A percentile compares a stretch with the other conserved stretches of the same genome.
These are phyloP conservation scores for Gossypium australe DNA, from an alignment of 345 rosid species.

Conservation along the genomic window DNA sequence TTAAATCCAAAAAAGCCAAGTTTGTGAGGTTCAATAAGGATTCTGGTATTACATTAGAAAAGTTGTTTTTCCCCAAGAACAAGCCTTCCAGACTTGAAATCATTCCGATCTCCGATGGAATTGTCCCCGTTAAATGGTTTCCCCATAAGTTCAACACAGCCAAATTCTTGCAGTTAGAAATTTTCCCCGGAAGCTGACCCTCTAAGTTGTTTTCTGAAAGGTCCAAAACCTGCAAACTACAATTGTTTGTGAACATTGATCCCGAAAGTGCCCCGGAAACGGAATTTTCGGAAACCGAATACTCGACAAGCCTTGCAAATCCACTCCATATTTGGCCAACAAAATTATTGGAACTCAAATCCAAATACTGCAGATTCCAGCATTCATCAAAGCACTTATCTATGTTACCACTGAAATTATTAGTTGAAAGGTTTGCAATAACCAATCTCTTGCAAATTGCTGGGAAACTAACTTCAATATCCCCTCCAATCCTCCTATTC, in stretches of 20 bases:
- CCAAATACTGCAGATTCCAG: constrained; percentile 49
- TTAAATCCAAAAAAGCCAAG: constrained; percentile 59
- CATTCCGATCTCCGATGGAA: constrained; percentile 62
- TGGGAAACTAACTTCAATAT: constrained; percentile 40
- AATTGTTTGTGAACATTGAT: constrained; percentile 40
- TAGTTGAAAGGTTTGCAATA: constrained; percentile 61
- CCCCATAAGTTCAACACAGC: constrained; percentile 53
- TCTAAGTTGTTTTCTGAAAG: constrained; percentile 50
- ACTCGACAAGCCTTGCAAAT: constrained; percentile 48
- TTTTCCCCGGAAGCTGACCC: constrained; percentile 41
- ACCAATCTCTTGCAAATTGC: constrained; percentile 46
- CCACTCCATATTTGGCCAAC: constrained; percentile 54
- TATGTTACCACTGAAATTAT: constrained; percentile 57
- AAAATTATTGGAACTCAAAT: constrained; percentile 61
- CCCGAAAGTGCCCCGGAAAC: constrained; percentile 40
- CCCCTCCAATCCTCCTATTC: constrained; percentile 61
- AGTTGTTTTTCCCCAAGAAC: constrained; percentile 66
- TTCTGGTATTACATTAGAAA: constrained; percentile 54
- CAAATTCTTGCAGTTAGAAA: constrained; percentile 58
- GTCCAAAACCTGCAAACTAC: constrained; percentile 51
- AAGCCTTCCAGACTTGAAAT: constrained; percentile 53
- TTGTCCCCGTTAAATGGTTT: constrained; percentile 50
- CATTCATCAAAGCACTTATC: constrained; percentile 52
- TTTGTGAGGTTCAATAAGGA: constrained; percentile 51
- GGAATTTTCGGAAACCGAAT: constrained; percentile 48